Base-by-base conservation (phyloP, 768 basidiomycete genomes). In the Chalciporus piperatus region DNA sequence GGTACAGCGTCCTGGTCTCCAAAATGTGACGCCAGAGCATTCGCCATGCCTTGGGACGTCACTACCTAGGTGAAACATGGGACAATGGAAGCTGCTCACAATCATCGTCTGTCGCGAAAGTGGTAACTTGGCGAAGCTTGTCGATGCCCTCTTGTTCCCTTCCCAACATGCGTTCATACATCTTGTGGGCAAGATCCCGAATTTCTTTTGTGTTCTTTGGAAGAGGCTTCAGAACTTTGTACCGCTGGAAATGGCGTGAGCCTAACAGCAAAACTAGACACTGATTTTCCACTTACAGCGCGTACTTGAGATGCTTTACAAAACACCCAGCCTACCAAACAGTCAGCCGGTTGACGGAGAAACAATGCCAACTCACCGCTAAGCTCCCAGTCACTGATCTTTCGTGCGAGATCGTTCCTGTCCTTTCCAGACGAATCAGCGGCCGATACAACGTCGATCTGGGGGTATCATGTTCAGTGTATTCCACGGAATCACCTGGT, bases 81-180 rank as follows among this genome's bases (percentile, higher is more conserved):
- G 4, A 11, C 12, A 11, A 12, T 32, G 16, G 13, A 14, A 13
- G 38, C 16, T 25, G 61, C 66, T 53, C 44, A 73, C 77, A 79
- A 37, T 74, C 63, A 28, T 71, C 69, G 3, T 60, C 63, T 3
- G 70, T 70, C 2, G 72, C 71, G 37, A 76, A 70, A 2, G 65
- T 55, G 10, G 75, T 69, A 22, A 78, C 77, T 48, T 67, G 51
- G 13, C 65, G 61, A 22, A 79, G 58, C 50, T 75, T 71, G 40
- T 62, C 56, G 11, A 78, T 64, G 2, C 71, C 73, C 45, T 76
- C 74, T 20, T 72, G 67, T 59, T 78, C 77, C n/a, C 73, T 59
- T 14, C 60, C 61, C 23, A 66, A 51, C 73, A 77, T 74, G n/a
- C 68, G 59, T 11, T 65, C 44, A 59, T 65, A 72, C 52, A 78